Base-by-base conservation (phyloP, 2,329 filamentous ascomycete genomes). In the Diaporthe citrichinensis region DNA sequence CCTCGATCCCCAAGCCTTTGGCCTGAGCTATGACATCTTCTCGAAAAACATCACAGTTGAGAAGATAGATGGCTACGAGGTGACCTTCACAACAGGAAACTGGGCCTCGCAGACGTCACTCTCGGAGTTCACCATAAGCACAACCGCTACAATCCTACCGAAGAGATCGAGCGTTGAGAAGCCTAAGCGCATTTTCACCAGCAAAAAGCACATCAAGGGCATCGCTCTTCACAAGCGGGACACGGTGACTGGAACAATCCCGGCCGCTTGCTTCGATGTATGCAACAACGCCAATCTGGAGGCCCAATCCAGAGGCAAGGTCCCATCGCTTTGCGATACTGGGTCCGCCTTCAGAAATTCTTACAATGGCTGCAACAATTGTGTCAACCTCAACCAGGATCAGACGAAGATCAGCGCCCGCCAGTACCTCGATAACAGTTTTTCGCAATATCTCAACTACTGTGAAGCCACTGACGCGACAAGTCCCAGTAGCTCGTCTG, bases 1-100 rank as follows among this genome's bases (percentile, higher is more conserved):
- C 75, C 86, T 94, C n/a, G 86, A 92, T 73, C 90, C 93, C 0
- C 81, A 85, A 1, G 86, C 86, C 0, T 94, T 94, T 75, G 92
- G 92, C 6, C 84, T 94, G 23, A 89, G 86, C 68, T 92, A 90
- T 75, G 89, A 88, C 57, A 91, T 94, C 25, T 94, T 93, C 76
- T 85, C 87, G 28, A 83, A 86, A 34, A 79, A 88, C 7, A 78
- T 84, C 1, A 79, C 86, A 15, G 79, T 85, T 7, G 83, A 83
- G 73, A 80, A 83, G 2, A 73, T 85, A 9, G 78, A 83, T 39
- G 84, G 84, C 36, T 80, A 82, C 14, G 80, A 84, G 2, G 86
- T 83, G 0, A 90, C 88, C 1, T 83, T 87, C 69, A 86, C 85
- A 0, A 92, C 90, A 0, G 90, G 90, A 2, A 87, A 91, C 79